phyloP scores from a whole-genome alignment of 2,329 filamentous ascomycete species.

The Purpureocillium lavendulum region DNA sequence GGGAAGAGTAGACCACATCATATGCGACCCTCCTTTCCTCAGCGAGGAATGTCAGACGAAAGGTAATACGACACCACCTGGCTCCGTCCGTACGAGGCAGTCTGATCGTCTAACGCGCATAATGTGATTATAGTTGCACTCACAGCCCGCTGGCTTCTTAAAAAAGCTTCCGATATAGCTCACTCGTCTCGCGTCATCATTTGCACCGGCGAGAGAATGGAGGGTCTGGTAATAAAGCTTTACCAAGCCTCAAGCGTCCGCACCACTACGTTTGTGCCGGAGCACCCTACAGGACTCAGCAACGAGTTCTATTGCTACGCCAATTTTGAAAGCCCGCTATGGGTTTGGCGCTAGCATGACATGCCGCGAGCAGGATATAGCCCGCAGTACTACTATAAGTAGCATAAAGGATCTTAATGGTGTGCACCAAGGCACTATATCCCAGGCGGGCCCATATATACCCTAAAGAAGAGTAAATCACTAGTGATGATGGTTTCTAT shows the following conservation, averaged over 20 bases:
- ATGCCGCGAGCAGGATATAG: too few species aligned
- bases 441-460: too few species aligned
- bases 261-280: slow-evolving; percentile 60
- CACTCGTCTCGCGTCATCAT: slow-evolving; percentile 42
- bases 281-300: slow-evolving; percentile 64
- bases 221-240: slow-evolving; percentile 52
- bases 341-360: slow-evolving; percentile 33
- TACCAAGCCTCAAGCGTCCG: slow-evolving; percentile 54
- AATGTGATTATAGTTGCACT: slow-evolving; percentile 47
- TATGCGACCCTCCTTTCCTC: slow-evolving; percentile 72
- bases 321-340: slow-evolving; percentile 59
- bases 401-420: too few species aligned
- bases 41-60: slow-evolving; percentile 77
- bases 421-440: too few species aligned
- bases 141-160: slow-evolving; percentile 66
- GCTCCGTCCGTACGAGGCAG: too few species aligned
- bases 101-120: not conserved
- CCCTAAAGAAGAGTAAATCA: too few species aligned
- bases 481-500: too few species aligned
- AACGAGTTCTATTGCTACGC: slow-evolving; percentile 78
- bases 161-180: slow-evolving; percentile 18
- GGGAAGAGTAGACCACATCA: slow-evolving; percentile 57
- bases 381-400: too few species aligned
- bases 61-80: too few species aligned
- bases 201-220: slow-evolving; percentile 74